Evolutionary conservation across 306 rosid species (phyloP).

Genomic region (Prunus mira): DNA sequence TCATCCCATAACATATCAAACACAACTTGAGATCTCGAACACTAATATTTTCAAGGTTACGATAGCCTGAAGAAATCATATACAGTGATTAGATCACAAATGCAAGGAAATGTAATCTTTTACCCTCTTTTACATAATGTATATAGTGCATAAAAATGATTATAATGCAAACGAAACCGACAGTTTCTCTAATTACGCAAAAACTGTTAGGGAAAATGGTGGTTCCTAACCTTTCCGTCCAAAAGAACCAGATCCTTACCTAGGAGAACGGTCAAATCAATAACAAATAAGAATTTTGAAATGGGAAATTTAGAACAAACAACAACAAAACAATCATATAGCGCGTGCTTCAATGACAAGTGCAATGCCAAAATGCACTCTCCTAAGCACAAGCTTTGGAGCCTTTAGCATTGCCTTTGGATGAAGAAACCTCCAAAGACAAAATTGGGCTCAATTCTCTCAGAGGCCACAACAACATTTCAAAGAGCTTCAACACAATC

Average conservation of each 20-base stretch:
- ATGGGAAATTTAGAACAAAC: not conserved
- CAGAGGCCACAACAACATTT: not conserved
- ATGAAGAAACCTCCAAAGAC: not conserved
- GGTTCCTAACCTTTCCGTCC: not conserved
- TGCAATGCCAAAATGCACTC: not conserved
- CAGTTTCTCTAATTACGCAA: not conserved
- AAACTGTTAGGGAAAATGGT: not conserved
- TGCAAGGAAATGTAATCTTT: not conserved
- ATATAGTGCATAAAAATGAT: not conserved
- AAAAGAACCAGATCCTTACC: not conserved
- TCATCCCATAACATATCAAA: not conserved
- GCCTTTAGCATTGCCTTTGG: not conserved
- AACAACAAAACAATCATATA: not conserved
- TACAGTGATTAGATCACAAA: not conserved
- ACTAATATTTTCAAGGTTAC: not conserved
- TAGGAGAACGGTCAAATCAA: not conserved
- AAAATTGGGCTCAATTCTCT: not conserved
- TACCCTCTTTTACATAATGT: not conserved
- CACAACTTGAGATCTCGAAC: not conserved
- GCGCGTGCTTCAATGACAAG: not conserved
- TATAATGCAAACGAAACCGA: not conserved
- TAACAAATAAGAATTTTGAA: no score
- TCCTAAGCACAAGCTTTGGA: not conserved
- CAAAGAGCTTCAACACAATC: not conserved
- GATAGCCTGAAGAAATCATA: not conserved